phyloP scores from a whole-genome alignment of 2,329 filamentous ascomycete genomes.

The Beauveria caledonica region DNA sequence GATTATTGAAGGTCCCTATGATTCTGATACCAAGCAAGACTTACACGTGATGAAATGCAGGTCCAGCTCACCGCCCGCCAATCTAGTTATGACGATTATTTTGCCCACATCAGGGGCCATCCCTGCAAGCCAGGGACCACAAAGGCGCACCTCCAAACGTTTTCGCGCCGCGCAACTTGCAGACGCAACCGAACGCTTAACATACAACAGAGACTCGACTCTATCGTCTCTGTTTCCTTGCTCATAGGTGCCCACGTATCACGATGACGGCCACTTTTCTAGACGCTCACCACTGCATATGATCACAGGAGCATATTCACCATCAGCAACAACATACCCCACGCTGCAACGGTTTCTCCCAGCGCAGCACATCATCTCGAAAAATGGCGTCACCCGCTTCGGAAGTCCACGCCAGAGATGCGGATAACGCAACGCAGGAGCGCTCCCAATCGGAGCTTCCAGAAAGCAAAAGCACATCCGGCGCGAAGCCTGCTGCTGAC shows the following conservation, averaged over 20 bases:
- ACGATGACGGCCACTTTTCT: constrained; percentile 24
- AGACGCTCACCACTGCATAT: constrained; percentile 31
- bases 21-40: background rate
- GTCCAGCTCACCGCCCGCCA: constrained; percentile 3
- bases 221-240: background rate
- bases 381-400: background rate
- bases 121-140: background rate
- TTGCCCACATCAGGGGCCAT: background rate
- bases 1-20: too few relatives aligned
- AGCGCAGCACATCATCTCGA: background rate
- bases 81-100: constrained; percentile 4
- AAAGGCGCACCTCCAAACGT: background rate
- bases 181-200: background rate
- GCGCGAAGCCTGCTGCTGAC: background rate
- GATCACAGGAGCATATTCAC: constrained; percentile 19
- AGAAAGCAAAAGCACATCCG: background rate
- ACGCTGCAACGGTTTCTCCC: background rate
- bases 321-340: background rate
- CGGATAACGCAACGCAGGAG: background rate
- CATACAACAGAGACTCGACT: background rate
- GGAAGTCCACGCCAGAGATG: background rate
- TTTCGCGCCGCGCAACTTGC: background rate
- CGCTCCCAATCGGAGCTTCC: background rate
- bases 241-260: constrained; percentile 31
- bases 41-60: background rate